Base-by-base conservation (phyloP, 768 basidiomycete species). In the Pilatotrama ljubarskyi region DNA sequence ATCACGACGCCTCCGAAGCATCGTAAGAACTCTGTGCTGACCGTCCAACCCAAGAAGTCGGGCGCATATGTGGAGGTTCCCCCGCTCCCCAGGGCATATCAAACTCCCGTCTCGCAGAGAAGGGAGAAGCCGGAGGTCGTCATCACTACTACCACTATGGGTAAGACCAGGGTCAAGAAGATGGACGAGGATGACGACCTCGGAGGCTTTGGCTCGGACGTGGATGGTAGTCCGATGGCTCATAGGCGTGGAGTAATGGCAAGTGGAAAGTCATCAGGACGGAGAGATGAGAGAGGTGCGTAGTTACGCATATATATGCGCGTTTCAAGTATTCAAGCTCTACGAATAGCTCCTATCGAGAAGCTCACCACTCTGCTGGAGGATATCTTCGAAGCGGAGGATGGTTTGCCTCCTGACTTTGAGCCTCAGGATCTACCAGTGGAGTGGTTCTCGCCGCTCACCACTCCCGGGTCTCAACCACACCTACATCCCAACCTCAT, bases 321-420 rank as follows among this genome's bases (percentile, higher is more conserved):
- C 10, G 25, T 47, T 51, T 44, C 3, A 47, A 17, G 14, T 38
- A 14, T 52, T 32, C 29, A 32, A 4, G 29, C 5, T 32, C 29
- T 25, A 11, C 25, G 22, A 35, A 29, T 40, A 88, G 89, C 74
- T 1, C 88, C 90, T 0, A 72, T 90, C 4, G 89, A 95, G 67
- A 95, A 91, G 70, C 78, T 98, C 10, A 78, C 77, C 0, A 84
- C 85, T 2, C 74, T 93, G 17, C 76, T 96, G 0, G 91, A 94
- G 63, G 93, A 96, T 54, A 81, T 97, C 15, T 90, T 96, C 56
- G 87, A 90, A 62, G 86, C 90, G 0, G 87, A 91, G 65, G 94
- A 95, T 68, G 71, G 80, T 0, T 75, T 93, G 15, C 80, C 87
- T 2, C 75, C 84, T 0, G 87, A 89, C 49, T 71, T 76, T 2